Base-by-base conservation (phyloP, 768 basidiomycete genomes). In the Nevesoporus exiguus region DNA sequence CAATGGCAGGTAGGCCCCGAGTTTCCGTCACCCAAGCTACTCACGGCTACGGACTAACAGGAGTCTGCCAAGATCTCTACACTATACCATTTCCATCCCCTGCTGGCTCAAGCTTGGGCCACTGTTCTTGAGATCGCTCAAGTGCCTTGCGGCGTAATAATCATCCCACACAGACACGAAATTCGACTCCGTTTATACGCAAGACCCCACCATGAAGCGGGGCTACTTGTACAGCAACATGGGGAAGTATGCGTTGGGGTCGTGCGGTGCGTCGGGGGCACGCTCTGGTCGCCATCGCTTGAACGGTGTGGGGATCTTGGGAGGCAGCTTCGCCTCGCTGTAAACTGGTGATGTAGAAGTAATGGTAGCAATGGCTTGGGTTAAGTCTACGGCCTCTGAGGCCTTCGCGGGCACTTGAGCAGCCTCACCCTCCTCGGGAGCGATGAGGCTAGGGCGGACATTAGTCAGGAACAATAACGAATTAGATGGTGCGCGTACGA, bases 251-350 rank as follows among this genome's bases (percentile, higher is more conserved):
- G 86, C 76, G 64, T 86, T 70, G 41, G 86, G 84, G 55, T 85
- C 85, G 65, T 94, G 92, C 19, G 93, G 93, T n/a, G 90, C 84
- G 62, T 88, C 82, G 3, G 82, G 82, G 2, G 88, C 82, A 40
- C 77, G 72, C 66, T 84, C 72, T 5, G 93, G 88, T 34, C 75
- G 73, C 94, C 94, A 97, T 54, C 80, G 82, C 69, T 78, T 81
- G 73, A 80, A 78, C 1, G 87, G 69, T 25, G 74, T 80, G 19
- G 91, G 85, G n/a, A 90, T 76, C 3, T 73, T 71, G 24, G 93
- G 93, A 13, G 93, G 93, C 21, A 93, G 76, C 41, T 76, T 84
- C 33, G 80, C 70, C 58, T 81, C 78, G 9, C 81, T 77, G 63
- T 84, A 90, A 9, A 81, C 74, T 62, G 83, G 82, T 30, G 77